Base-by-base conservation (phyloP, 345 rosid genomes). In the Eucalyptus shirleyi region DNA sequence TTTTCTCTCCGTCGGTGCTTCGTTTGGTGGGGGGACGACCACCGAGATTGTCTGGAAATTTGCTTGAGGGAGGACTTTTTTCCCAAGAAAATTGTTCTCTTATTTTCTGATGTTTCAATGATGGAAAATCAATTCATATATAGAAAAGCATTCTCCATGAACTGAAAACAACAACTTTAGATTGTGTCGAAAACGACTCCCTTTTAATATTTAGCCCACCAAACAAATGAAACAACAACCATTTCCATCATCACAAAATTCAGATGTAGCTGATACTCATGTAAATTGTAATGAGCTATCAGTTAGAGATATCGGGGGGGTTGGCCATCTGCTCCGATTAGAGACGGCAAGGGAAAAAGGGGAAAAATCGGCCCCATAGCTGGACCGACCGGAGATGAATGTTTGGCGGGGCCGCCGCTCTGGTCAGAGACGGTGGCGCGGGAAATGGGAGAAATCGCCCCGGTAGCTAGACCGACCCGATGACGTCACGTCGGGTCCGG, bases 81-180 rank as follows among this genome's bases (percentile, higher is more conserved):
- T 69, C 40, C 1, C 40, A 6, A 62, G 77, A n/a, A 30, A 65
- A n/a, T 8, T 15, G 1, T 65, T 65, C 9, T 65, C 11, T 34
- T 56, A 56, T 26, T 56, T 56, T 24, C 7, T 1, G 6, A 19
- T 9, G 62, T 56, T 53, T 53, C 59, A 0, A 53, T 53, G 11
- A 53, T 2, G 59, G 11, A 53, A 53, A 53, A 53, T 53, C 0
- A 53, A 53, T 53, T 53, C 5, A 21, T 8, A 8, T 8, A 53
- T 26, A 28, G 17, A 60, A 60, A 60, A 0, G 8, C 1, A 10
- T 28, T 28, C 2, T 60, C 1, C 4, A 0, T 0, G 2, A 14
- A 62, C 17, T 0, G 5, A 62, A 62, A 62, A 62, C 32, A 62
- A 28, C 17, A 62, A 62, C 0, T 18, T 30, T 62, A 8, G 40